A percentile compares a stretch with the other conserved stretches of the same genome.
These are phyloP conservation scores for Rhododendron mucronatum DNA, from an alignment of 148 eudicot species.

Conservation along the genomic window DNA sequence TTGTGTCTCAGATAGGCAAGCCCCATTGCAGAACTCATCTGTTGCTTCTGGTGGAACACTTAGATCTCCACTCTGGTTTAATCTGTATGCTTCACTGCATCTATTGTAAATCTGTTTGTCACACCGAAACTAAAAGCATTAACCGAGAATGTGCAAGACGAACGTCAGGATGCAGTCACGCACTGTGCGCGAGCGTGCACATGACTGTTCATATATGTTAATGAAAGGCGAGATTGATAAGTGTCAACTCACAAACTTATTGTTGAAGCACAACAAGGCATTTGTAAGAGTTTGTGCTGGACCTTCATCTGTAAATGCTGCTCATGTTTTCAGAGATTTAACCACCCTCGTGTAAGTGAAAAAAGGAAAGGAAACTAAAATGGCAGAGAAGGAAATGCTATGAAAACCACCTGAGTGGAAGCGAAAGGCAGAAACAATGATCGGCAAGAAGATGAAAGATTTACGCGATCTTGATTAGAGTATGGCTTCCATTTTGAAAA, in stretches of 20 bases:
- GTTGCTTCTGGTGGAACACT: conserved; percentile 46
- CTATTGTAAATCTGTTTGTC: conserved; percentile 38
- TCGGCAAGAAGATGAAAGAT: conserved; percentile 13
- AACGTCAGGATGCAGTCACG: background rate
- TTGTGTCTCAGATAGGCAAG: conserved; percentile 48
- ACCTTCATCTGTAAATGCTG: conserved; percentile 31
- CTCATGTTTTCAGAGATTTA: background rate
- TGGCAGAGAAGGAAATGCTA: background rate
- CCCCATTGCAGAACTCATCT: conserved; percentile 48
- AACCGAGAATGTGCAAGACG: background rate
- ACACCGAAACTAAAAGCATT: background rate
- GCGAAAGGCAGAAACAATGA: conserved; percentile 13
- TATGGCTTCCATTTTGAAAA: background rate
- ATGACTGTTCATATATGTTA: background rate
- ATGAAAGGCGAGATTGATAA: background rate
- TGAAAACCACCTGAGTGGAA: conserved; percentile 22
- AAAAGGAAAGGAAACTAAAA: background rate
- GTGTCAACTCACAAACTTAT: conserved; percentile 28
- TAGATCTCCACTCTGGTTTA: conserved; percentile 46
- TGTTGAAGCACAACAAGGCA: conserved; percentile 42
- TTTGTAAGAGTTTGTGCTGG: conserved; percentile 21
- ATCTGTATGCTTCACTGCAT: conserved; percentile 44
- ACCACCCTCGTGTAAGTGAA: background rate
- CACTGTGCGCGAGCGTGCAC: background rate
- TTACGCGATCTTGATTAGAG: background rate